These are phyloP conservation scores for Pleurotus giganteus DNA, from an alignment of 768 basidiomycete genomes.

Conservation along the genomic window DNA sequence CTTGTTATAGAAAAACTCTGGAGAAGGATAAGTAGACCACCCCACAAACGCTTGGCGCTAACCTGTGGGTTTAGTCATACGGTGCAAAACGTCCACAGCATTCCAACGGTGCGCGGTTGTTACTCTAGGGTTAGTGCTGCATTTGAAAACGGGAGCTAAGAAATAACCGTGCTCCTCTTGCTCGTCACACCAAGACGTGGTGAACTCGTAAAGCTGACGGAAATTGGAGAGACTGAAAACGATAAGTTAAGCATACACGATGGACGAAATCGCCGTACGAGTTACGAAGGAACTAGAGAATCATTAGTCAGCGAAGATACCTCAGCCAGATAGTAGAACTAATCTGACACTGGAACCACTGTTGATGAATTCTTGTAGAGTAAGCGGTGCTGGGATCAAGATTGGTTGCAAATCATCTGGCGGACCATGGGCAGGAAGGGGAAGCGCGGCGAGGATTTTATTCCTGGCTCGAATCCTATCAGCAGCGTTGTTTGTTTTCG, in stretches of 20 bases:
- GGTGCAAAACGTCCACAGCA: slow-evolving; percentile 56
- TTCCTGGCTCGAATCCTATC: slow-evolving; percentile 54
- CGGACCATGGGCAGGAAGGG: slow-evolving; percentile 62
- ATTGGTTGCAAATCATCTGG: slow-evolving; percentile 70
- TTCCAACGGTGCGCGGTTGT: slow-evolving; percentile 76
- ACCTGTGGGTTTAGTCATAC: slow-evolving; percentile 66
- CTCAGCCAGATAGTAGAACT: neutral
- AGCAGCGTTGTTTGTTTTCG: slow-evolving; percentile 33
- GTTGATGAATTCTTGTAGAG: slow-evolving; percentile 67
- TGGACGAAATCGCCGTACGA: slow-evolving; percentile 33
- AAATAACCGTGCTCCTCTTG: slow-evolving; percentile 83
- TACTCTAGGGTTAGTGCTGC: slow-evolving; percentile 75
- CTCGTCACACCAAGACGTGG: slow-evolving; percentile 78
- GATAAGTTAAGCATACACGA: neutral
- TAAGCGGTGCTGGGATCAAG: slow-evolving; percentile 58
- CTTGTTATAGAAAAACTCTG: slow-evolving; percentile 82
- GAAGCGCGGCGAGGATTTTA: slow-evolving; percentile 54
- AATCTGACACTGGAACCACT: slow-evolving; percentile 49
- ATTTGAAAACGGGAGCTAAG: slow-evolving; percentile 72
- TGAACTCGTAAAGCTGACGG: slow-evolving; percentile 62
- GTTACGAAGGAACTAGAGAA: slow-evolving; percentile 48
- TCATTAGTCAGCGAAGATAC: neutral
- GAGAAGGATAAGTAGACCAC: neutral
- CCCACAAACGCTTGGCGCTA: neutral
- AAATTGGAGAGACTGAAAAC: slow-evolving; percentile 60